Conservation (phyloP, 192 early-diverging fungal species). For the Backusella circina region DNA sequence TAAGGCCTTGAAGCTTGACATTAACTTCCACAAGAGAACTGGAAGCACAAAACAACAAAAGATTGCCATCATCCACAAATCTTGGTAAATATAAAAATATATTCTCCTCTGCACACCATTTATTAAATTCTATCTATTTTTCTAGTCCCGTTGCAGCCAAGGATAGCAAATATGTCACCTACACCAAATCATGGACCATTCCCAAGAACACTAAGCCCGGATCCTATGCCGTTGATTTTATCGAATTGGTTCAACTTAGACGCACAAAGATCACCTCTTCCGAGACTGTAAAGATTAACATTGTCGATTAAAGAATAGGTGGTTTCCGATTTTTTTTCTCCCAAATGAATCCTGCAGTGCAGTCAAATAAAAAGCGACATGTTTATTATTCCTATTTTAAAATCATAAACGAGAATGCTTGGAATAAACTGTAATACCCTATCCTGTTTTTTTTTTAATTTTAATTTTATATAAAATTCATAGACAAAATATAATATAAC, state of each 20-base stretch:
- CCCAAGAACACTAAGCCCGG: constrained; percentile 30
- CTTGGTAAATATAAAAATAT: constrained; percentile 5
- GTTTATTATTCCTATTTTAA: constrained; percentile 1
- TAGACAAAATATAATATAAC: not conserved
- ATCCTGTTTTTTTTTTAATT: not conserved
- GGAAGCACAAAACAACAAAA: constrained; percentile 23
- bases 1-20: constrained; percentile 23
- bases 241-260: constrained; percentile 22
- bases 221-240: constrained; percentile 34
- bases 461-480: not conserved
- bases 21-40: constrained; percentile 29
- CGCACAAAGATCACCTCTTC: constrained; percentile 13
- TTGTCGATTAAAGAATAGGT: constrained; percentile 23
- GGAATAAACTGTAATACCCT: not conserved
- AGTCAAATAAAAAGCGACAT: not conserved
- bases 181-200: constrained; percentile 25
- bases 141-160: constrained; percentile 29
- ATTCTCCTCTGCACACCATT: not conserved
- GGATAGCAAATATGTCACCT: constrained; percentile 28
- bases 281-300: constrained; percentile 30
- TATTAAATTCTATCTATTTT: constrained; percentile 1
- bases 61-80: constrained; percentile 11
- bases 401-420: not conserved
- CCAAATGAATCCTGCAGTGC: not conserved
- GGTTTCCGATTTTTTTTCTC: not conserved